Evolutionary conservation across 2,329 filamentous ascomycete genomes (phyloP).

Genomic region (Fusarium humuli): DNA sequence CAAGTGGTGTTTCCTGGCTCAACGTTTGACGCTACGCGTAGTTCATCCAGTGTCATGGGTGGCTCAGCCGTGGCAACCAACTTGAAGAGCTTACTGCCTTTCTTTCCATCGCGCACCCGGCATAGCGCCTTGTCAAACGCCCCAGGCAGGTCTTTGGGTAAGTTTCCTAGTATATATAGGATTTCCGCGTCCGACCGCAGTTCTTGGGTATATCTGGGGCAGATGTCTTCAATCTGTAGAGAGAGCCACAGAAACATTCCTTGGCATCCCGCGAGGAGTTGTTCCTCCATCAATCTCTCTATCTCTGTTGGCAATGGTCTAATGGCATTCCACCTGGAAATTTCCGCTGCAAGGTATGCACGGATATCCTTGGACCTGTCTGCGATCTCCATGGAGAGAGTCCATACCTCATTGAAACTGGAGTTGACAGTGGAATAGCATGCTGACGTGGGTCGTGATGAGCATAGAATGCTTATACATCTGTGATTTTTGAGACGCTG

Average conservation of each 20-base stretch:
- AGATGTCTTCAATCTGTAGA: neutral
- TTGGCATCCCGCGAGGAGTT: fast-evolving
- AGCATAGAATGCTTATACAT: fast-evolving
- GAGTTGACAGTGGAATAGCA: neutral
- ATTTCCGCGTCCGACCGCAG: neutral
- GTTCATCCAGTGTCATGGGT: neutral
- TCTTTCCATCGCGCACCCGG: fast-evolving
- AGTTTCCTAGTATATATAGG: fast-evolving
- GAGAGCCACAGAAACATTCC: fast-evolving
- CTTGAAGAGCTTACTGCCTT: neutral
- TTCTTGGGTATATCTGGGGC: neutral
- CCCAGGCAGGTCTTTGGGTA: neutral
- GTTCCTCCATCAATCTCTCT: fast-evolving
- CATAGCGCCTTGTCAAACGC: fast-evolving
- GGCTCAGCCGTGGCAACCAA: neutral
- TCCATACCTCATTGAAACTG: fast-evolving
- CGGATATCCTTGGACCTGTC: neutral
- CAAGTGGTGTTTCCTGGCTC: neutral
- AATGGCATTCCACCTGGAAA: neutral
- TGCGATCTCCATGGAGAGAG: neutral
- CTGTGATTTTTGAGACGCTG: fast-evolving
- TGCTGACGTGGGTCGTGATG: neutral
- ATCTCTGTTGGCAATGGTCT: neutral
- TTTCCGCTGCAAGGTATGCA: fast-evolving
- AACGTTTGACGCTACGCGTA: neutral